Evolutionary conservation across 352 stramenopile species (phyloP), one percentile per base, ranked within the genome.

Genomic region (Plasmopara muralis): DNA sequence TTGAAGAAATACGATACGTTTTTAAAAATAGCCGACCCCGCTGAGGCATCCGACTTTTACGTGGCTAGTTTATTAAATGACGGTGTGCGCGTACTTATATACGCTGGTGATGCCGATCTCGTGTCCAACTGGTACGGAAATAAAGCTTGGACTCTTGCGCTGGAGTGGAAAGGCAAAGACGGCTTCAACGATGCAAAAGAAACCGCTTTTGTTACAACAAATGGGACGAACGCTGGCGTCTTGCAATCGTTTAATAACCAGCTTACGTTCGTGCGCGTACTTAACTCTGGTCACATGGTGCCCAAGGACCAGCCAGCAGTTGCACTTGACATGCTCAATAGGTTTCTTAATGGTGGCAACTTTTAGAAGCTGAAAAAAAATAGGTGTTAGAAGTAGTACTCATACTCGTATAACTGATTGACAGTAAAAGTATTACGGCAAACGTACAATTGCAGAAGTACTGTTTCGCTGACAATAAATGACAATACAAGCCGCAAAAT

Each of bases 111-210:
- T 64, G 75, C 89, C 20, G 75, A 86, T 51, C 73, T 97, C 53
- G 91, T 98, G 46, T 97, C 89, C 72, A 98, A 98, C 60, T 98
- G 95, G 75, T 60, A 97, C 31, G 95, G 94, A 16, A 97, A 97
- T 60, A 52, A 93, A 43, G 93, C 90, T 0, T 98, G 92, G 93
- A 97, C 89, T 0, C 55, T 80, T 1, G 82, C 64, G 14, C 68
- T 98, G 34, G 70, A 97, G 10, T 98, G 95, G 95, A 60, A 64
- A n/a, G 83, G 90, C 48, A 77, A 81, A 47, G 62, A 74, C 6
- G 80, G 72, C 2, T 98, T 97, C 69, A 83, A 93, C 39, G 44
- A 33, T 6, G 74, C 60, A 14, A 5, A 18, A 0, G 67, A 73
- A 40, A 56, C 34, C 5, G 39, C 57, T 2, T 72, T 78, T 41